These are phyloP conservation scores for Circinella umbellata DNA, from an alignment of 371 early-diverging fungal genomes.

Conservation along the genomic window DNA sequence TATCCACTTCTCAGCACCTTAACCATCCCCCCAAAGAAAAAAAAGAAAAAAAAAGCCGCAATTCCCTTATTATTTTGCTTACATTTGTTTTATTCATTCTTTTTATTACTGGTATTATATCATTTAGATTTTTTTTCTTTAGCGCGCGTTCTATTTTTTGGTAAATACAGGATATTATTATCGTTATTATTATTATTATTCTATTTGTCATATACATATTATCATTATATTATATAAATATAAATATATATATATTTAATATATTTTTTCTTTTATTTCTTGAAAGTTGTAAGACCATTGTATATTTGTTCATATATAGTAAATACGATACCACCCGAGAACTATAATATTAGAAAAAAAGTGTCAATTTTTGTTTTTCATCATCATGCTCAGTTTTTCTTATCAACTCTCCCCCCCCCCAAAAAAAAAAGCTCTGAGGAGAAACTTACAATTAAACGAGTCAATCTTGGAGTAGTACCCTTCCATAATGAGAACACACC, in stretches of 20 bases:
- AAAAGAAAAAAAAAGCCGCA: no score
- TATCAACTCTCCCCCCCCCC: no score
- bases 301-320: conserved; percentile 87
- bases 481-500: conserved; percentile 89
- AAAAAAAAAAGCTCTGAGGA: no score
- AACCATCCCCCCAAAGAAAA: no score
- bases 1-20: no score
- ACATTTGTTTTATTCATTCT: background rate
- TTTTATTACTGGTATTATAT: conserved; percentile 2
- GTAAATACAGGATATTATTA: background rate
- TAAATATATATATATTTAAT: conserved; percentile 8
- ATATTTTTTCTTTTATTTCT: background rate
- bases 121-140: conserved; percentile 6
- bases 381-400: no score
- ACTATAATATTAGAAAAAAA: conserved; percentile 47
- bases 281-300: conserved; percentile 28
- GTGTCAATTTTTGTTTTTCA: no score
- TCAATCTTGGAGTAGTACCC: conserved; percentile 90
- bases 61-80: background rate
- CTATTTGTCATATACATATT: background rate
- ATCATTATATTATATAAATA: background rate
- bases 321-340: conserved; percentile 94
- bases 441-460: conserved; percentile 79
- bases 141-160: background rate
- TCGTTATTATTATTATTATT: background rate